These are phyloP conservation scores for Linaria vulgaris DNA, from an alignment of 257 asterid genomes.

Conservation along the genomic window DNA sequence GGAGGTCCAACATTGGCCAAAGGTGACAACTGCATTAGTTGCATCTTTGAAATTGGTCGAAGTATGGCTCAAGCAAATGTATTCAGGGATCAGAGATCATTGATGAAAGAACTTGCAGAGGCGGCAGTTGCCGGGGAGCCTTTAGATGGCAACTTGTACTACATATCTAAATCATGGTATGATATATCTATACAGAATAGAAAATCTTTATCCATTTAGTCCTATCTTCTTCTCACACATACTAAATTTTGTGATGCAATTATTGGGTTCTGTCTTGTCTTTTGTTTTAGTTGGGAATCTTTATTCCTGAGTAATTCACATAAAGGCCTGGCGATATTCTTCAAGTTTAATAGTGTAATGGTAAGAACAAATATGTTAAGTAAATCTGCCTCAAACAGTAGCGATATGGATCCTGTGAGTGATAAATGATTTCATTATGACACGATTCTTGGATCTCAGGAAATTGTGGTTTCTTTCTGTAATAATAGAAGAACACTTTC, in stretches of 20 bases:
- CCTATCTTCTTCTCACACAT: constrained; percentile 7
- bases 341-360: too few species aligned
- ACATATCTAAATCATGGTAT: constrained; percentile 86
- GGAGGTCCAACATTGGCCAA: constrained; percentile 88
- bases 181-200: constrained; percentile 6
- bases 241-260: constrained; percentile 16
- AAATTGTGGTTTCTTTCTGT: neutral
- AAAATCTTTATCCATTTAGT: constrained; percentile 12
- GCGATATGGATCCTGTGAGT: constrained; percentile 8
- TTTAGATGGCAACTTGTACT: constrained; percentile 58
- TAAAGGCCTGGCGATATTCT: neutral
- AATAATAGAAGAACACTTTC: too few species aligned
- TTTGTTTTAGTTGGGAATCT: neutral
- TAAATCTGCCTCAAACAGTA: constrained; percentile 1
- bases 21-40: constrained; percentile 67
- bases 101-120: constrained; percentile 91
- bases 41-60: constrained; percentile 77
- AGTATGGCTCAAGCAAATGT: constrained; percentile 61
- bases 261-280: constrained; percentile 13
- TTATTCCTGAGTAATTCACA: neutral
- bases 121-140: constrained; percentile 79
- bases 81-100: constrained; percentile 70
- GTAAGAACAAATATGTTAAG: too few species aligned
- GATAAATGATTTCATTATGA: constrained; percentile 10
- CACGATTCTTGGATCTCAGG: neutral